These are phyloP conservation scores for Dendrocalamus latiflorus DNA, from an alignment of 202 grass and related monocot species.

Conservation along the genomic window DNA sequence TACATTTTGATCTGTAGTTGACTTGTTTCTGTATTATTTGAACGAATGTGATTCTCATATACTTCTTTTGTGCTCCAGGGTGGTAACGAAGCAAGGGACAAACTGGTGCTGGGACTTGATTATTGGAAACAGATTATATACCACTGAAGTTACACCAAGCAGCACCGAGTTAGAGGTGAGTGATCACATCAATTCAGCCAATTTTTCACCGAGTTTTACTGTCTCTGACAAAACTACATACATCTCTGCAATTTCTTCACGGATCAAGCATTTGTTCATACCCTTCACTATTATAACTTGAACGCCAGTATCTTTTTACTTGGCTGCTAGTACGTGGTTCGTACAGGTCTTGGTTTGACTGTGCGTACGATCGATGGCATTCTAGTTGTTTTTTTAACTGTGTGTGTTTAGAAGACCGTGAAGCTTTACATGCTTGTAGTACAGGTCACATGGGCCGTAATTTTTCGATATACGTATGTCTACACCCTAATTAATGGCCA, in stretches of 20 bases:
- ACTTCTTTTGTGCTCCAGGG: not conserved
- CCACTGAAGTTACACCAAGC: not conserved
- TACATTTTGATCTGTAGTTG: not conserved
- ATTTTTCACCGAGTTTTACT: not conserved
- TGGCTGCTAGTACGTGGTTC: not conserved
- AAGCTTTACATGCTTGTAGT: not conserved
- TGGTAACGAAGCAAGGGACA: not conserved
- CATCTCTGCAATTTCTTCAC: not conserved
- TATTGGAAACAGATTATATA: not conserved
- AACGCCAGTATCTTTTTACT: not conserved
- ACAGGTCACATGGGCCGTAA: not conserved
- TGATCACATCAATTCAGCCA: not conserved
- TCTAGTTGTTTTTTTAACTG: not conserved
- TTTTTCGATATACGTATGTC: constrained; percentile 9
- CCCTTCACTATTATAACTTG: not conserved
- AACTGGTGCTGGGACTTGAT: not conserved
- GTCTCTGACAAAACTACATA: not conserved
- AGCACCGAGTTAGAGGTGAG: not conserved
- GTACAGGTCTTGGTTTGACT: constrained; percentile 14
- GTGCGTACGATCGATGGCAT: not conserved
- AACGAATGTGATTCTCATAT: not conserved
- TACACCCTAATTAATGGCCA: constrained; percentile 16
- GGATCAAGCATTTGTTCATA: not conserved
- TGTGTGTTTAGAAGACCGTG: constrained; percentile 11
- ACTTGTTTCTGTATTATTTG: not conserved